Conservation (phyloP, 2,329 filamentous ascomycete species). For the Penicillium sp. region DNA sequence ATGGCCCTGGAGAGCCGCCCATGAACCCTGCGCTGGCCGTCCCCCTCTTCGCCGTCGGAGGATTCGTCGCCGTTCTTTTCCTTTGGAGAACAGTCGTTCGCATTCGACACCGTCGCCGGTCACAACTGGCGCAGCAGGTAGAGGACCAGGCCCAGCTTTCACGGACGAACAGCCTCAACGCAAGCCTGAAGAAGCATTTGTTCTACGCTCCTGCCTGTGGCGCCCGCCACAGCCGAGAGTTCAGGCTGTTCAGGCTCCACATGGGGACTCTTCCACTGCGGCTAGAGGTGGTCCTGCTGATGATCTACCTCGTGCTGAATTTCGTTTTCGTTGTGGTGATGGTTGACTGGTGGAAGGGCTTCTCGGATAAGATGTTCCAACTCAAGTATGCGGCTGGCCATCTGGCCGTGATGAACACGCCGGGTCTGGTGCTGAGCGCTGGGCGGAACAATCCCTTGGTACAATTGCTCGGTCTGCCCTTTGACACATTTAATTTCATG, state of each 20-base stretch:
- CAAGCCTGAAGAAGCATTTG: constrained; percentile 43
- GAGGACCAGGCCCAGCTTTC: constrained; percentile 28
- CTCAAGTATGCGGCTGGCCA: constrained; percentile 81
- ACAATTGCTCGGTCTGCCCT: constrained; percentile 74
- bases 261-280: constrained; percentile 74
- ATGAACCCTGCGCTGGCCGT: constrained; percentile 38
- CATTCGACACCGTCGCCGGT: constrained; percentile 28
- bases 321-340: constrained; percentile 65
- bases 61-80: constrained; percentile 28
- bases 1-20: constrained; percentile 30
- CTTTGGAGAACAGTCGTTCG: constrained; percentile 26
- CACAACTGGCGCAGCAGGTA: constrained; percentile 19
- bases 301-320: constrained; percentile 68
- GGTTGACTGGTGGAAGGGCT: constrained; percentile 37
- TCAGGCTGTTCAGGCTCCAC: constrained; percentile 66
- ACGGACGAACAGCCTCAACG: constrained; percentile 15
- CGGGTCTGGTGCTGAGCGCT: constrained; percentile 82
- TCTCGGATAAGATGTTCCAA: constrained; percentile 34
- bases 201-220: constrained; percentile 66
- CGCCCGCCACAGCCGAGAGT: constrained; percentile 72
- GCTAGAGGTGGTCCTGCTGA: constrained; percentile 69
- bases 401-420: constrained; percentile 80
- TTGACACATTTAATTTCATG: constrained; percentile 90
- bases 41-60: constrained; percentile 33
- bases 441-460: constrained; percentile 92